Evolutionary conservation across 2,329 filamentous ascomycete species (phyloP), one percentile per base, ranked within the genome.

Genomic region (Ophiostoma triangulosporum): DNA sequence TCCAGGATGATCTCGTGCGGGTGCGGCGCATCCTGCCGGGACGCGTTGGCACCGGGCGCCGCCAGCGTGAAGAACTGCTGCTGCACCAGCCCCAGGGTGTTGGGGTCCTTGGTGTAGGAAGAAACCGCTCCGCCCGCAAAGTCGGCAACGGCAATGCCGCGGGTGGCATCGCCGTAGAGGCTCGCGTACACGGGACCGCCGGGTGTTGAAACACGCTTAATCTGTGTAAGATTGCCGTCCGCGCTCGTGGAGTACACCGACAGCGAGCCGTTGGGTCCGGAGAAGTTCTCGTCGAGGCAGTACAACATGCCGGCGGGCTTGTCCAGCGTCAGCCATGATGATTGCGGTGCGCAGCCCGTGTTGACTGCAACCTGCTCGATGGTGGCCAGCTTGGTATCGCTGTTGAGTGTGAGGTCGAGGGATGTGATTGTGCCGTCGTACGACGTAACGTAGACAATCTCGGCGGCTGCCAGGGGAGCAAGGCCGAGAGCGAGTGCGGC

Each of bases 1-100:
- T 87, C 83, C 32, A 83, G 63, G 51, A 84, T 64, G n/a, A 77
- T 74, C 62, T 83, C 68, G 65, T 86, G 83, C 17, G 81, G 81
- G 62, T 83, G 80, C 3, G 81, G 69, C 6, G 72, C 69, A 40
- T 76, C 70, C 65, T 85, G 79, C 51, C 77, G 75, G 5, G 66
- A 62, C 2, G 68, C 62, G 52, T 68, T 62, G 32, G 69, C 61
- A 1, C 70, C 69, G 4, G 69, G 66, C 7, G 64, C 60, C 9
- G 60, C 57, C 56, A 74, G 62, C 51, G 63, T 64, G 62, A 69
- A 77, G 1, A 64, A 65, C 54, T 68, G 61, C 51, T 65, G 65
- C 55, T 72, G 62, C 31, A 73, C 57, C 31, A 67, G 57, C 8
- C 62, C 58, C 15, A 76, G 62, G 8, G 62, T 58, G 32, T 58